Evolutionary conservation across 1,139 yeast genomes (phyloP).

Genomic region (Hyphopichia pseudoburtonii): DNA sequence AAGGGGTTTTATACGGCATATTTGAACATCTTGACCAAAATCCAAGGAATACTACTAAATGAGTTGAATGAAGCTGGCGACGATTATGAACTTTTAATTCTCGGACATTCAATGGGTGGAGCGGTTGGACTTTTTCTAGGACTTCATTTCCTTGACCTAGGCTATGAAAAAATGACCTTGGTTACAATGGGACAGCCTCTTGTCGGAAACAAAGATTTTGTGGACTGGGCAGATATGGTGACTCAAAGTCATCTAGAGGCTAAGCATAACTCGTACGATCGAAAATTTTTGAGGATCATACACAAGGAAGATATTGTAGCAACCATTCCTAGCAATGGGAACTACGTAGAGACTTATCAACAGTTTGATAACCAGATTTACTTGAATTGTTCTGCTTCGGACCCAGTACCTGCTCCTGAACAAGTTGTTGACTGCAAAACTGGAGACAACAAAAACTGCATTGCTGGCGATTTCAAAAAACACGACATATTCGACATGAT

Average conservation of each 20-base stretch:
- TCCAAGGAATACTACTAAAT: conserved; percentile 23
- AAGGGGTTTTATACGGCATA: conserved; percentile 43
- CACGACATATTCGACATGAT: conserved; percentile 9
- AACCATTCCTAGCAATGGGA: conserved; percentile 37
- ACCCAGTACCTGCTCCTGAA: conserved; percentile 22
- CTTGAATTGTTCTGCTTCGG: conserved; percentile 34
- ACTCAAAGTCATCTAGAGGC: conserved; percentile 29
- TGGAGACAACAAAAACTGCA: conserved; percentile 37
- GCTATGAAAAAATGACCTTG: conserved; percentile 31
- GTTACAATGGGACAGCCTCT: conserved; percentile 56
- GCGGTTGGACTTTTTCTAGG: conserved; percentile 43
- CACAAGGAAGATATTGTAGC: conserved; percentile 49
- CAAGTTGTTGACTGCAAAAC: conserved; percentile 33
- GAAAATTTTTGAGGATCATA: conserved; percentile 42
- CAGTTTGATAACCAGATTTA: conserved; percentile 50
- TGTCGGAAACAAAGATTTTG: conserved; percentile 43
- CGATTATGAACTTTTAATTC: conserved; percentile 34
- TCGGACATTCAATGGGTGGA: conserved; percentile 58
- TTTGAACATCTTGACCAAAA: conserved; percentile 27
- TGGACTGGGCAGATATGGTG: conserved; percentile 35
- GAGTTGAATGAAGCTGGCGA: conserved; percentile 21
- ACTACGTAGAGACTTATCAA: conserved; percentile 25
- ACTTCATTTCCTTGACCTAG: conserved; percentile 36
- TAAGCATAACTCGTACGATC: conserved; percentile 18
- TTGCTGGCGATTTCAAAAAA: conserved; percentile 33